phyloP scores from a whole-genome alignment of 1,139 yeast genomes.

The Diutina rugosa region DNA sequence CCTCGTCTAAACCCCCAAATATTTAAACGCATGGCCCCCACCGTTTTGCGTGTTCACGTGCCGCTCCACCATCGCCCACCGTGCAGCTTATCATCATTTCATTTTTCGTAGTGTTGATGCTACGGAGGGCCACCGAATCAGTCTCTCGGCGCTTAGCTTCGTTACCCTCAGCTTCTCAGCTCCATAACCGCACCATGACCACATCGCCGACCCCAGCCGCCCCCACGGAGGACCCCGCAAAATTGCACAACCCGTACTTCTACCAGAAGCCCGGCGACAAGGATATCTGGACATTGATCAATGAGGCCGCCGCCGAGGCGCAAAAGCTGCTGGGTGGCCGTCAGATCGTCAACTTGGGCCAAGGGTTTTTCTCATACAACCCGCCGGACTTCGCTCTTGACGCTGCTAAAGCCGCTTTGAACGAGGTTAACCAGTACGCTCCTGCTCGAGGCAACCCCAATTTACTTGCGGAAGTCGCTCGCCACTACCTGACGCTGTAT shows the following conservation, averaged over 20 bases:
- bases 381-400: slow-evolving; percentile 84
- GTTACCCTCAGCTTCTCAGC: background rate
- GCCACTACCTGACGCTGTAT: slow-evolving; percentile 56
- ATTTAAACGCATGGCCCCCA: background rate
- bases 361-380: slow-evolving; percentile 90
- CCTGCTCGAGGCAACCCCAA: slow-evolving; percentile 81
- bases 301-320: slow-evolving; percentile 87
- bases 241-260: slow-evolving; percentile 50
- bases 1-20: background rate
- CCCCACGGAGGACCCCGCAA: background rate
- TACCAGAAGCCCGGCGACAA: slow-evolving; percentile 42
- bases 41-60: background rate
- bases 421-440: slow-evolving; percentile 74
- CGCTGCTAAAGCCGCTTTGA: slow-evolving; percentile 71
- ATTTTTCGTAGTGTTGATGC: slow-evolving; percentile 2
- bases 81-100: background rate
- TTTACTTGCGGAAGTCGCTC: slow-evolving; percentile 54
- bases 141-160: background rate
- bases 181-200: background rate
- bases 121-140: background rate
- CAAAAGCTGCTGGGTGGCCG: slow-evolving; percentile 42
- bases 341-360: slow-evolving; percentile 81
- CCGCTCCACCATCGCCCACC: background rate
- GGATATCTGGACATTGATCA: slow-evolving; percentile 90
- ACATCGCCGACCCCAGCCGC: background rate